Base-by-base conservation (phyloP, 345 rosid genomes). In the Sisymbrium irio region DNA sequence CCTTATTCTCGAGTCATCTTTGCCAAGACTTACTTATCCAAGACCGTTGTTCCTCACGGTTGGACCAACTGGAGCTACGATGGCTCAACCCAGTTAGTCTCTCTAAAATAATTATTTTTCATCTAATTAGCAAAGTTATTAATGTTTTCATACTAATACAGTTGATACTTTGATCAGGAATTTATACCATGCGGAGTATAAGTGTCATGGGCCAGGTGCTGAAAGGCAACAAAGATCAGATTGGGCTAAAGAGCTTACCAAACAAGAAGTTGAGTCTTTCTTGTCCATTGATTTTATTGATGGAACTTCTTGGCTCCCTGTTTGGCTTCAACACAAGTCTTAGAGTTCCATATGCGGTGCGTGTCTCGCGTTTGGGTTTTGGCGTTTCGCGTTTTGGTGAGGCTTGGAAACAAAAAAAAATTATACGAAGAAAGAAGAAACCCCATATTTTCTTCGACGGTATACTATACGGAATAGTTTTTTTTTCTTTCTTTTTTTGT, bases 31-130 rank as follows among this genome's bases (percentile, higher is more conserved):
- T 89, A 88, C 83, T 81, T 91, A 74, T 94, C 96, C 1, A 91
- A 62, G 74, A 81, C 96, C 56, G 78, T 88, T 30, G 89, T 83
- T 6, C 88, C 95, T 3, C 28, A 69, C 0, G 97, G 96, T 19
- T 91, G 96, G 98, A 89, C 95, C 33, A 88, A 89, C 36, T 89
- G 98, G 96, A 89, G 96, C 78, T 89, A 80, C 62, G 22, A 28
- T 0, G 93, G 93, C 62, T 57, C 73, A 2, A 77, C 95, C 3
- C 60, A 88, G 96, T 91, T 76, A 83, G 96, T 30, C 18, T 51
- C 19, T 72, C 15, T 50, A 27, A 27, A n/a, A 41, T 8, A 8
- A 9, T 44, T 32, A 12, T 0, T 18, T 20, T 25, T 17, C 15
- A 17, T 10, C 1, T 18, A 27, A 14, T 58, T 65, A 19, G 2